Conservation (phyloP, 106 monocot species). For the Dactylorhiza incarnata region DNA sequence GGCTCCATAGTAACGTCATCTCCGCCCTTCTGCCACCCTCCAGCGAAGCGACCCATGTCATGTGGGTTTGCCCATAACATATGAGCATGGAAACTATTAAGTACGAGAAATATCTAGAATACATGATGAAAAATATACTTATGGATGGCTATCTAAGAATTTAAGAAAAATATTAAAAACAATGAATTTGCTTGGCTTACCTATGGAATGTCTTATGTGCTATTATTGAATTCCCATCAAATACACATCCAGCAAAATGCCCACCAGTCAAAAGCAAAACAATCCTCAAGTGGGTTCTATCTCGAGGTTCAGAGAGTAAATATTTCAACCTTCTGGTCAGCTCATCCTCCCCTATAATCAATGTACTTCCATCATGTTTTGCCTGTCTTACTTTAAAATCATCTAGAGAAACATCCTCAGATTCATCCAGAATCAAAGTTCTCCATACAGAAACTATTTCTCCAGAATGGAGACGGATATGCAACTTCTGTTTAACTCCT, state of each 20-base stretch:
- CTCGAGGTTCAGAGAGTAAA: constrained; percentile 62
- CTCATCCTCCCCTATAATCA: constrained; percentile 27
- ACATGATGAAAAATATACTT: background rate
- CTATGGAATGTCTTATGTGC: constrained; percentile 97
- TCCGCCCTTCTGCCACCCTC: too few species aligned
- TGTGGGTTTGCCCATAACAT: too few species aligned
- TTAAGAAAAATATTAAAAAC: background rate
- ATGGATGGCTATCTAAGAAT: background rate
- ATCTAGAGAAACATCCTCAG: constrained; percentile 44
- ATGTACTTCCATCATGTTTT: constrained; percentile 6
- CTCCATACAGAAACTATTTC: constrained; percentile 67
- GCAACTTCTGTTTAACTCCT: constrained; percentile 48
- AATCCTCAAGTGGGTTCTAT: constrained; percentile 61
- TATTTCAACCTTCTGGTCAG: constrained; percentile 48
- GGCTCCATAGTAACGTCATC: too few species aligned
- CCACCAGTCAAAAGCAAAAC: constrained; percentile 75
- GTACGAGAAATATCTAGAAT: background rate
- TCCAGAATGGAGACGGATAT: constrained; percentile 49
- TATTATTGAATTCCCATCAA: constrained; percentile 76
- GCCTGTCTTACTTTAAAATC: constrained; percentile 13
- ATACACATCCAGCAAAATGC: constrained; percentile 92
- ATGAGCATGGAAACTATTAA: background rate
- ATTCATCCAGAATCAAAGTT: constrained; percentile 62
- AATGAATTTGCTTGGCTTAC: constrained; percentile 23
- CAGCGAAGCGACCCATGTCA: too few species aligned